phyloP scores from a whole-genome alignment of 306 rosid genomes.

The Psophocarpus tetragonolobus region DNA sequence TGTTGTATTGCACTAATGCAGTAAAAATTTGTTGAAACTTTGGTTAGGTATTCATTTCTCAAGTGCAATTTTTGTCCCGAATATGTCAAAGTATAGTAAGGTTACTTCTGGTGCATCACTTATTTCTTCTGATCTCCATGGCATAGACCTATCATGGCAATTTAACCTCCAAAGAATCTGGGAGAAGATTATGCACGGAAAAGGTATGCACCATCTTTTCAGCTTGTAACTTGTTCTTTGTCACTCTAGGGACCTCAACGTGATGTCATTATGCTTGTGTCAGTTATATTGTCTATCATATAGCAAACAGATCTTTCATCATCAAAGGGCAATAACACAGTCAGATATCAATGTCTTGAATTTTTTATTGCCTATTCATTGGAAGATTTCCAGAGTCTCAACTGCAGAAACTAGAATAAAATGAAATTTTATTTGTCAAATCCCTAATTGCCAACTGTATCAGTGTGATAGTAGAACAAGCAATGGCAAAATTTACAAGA shows the following conservation, averaged over 20 bases:
- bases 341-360: neutral
- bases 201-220: conserved; percentile 48
- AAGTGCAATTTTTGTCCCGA: conserved; percentile 76
- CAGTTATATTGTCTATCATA: neutral
- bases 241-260: neutral
- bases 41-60: conserved; percentile 62
- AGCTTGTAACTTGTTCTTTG: conserved; percentile 12
- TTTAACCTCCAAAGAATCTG: conserved; percentile 61
- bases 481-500: neutral
- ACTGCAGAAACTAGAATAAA: neutral
- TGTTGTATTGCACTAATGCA: conserved; percentile 18
- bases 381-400: conserved; percentile 6
- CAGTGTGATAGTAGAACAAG: neutral
- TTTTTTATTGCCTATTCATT: neutral
- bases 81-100: conserved; percentile 63
- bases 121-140: conserved; percentile 45
- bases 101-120: conserved; percentile 60
- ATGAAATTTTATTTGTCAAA: neutral
- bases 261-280: conserved; percentile 6
- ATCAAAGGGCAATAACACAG: neutral
- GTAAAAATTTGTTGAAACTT: conserved; percentile 23
- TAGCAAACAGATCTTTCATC: conserved; percentile 8
- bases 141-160: conserved; percentile 73
- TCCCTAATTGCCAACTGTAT: neutral
- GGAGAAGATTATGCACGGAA: conserved; percentile 66